phyloP scores from a whole-genome alignment of 345 rosid species.

The Populus simonii region DNA sequence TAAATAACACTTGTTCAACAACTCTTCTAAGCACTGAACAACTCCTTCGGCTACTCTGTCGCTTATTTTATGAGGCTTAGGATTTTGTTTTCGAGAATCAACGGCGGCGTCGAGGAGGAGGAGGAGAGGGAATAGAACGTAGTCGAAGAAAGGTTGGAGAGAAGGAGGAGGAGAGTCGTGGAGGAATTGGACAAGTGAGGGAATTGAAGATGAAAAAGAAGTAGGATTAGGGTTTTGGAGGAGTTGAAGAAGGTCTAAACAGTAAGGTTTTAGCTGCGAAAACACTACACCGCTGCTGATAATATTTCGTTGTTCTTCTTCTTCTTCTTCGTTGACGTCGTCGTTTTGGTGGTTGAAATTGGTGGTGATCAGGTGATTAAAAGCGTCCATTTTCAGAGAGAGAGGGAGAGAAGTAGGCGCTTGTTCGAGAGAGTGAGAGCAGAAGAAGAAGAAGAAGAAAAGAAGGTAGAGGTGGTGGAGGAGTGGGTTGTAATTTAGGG shows the following conservation, averaged over 20 bases:
- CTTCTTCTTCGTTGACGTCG: slow-evolving; percentile 19
- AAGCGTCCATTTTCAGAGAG: too few species aligned
- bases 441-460: too few species aligned
- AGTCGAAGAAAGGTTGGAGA: slow-evolving; percentile 85
- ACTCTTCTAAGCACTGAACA: slow-evolving; percentile 76
- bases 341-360: neutral
- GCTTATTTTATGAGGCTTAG: slow-evolving; percentile 42
- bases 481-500: too few species aligned
- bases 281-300: slow-evolving; percentile 26
- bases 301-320: slow-evolving; percentile 29
- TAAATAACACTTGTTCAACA: slow-evolving; percentile 58
- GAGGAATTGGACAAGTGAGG: slow-evolving; percentile 52
- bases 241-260: slow-evolving; percentile 65
- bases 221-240: slow-evolving; percentile 52
- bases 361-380: too few species aligned
- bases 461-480: too few species aligned
- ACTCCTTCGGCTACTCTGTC: slow-evolving; percentile 82
- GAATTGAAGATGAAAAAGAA: slow-evolving; percentile 39
- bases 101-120: slow-evolving; percentile 74
- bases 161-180: slow-evolving; percentile 41
- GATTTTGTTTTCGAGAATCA: slow-evolving; percentile 37
- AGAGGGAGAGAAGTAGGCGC: too few species aligned
- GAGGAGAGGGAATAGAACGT: slow-evolving; percentile 72
- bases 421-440: too few species aligned
- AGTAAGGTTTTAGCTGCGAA: slow-evolving; percentile 45